phyloP scores from a whole-genome alignment of 805 yeast species.

The Barnettozyma siamensis region DNA sequence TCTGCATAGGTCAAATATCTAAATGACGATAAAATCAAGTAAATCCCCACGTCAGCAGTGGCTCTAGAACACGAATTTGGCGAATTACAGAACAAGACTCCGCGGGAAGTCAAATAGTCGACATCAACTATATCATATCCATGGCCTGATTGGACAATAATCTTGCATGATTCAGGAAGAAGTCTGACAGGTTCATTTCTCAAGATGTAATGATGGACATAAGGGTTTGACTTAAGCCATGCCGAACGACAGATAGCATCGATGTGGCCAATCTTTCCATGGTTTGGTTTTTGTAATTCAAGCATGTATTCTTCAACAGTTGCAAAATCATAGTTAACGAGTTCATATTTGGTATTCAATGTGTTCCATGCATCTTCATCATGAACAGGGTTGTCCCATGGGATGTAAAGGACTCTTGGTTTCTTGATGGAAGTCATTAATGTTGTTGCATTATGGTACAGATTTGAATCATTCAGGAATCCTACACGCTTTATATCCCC shows the following conservation, averaged over 20 bases:
- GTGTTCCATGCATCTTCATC: constrained; percentile 33
- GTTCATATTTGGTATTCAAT: constrained; percentile 31
- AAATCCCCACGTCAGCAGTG: constrained; percentile 35
- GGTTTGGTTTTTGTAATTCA: constrained; percentile 30
- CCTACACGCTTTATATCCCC: no score
- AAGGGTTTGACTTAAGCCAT: constrained; percentile 36
- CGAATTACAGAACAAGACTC: constrained; percentile 33
- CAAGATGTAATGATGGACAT: constrained; percentile 31
- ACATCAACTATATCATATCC: constrained; percentile 37
- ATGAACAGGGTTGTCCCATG: constrained; percentile 33
- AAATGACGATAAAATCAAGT: constrained; percentile 28
- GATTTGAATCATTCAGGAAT: no score
- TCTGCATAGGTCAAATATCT: constrained; percentile 34
- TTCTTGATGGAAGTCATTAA: constrained; percentile 15
- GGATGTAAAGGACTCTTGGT: constrained; percentile 34
- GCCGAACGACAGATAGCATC: constrained; percentile 34
- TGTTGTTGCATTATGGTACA: no score
- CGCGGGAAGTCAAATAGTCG: constrained; percentile 28
- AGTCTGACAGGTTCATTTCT: constrained; percentile 29
- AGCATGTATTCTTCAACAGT: constrained; percentile 31
- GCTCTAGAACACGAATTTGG: constrained; percentile 35
- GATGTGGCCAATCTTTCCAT: constrained; percentile 31
- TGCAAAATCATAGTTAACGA: constrained; percentile 28
- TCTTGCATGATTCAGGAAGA: constrained; percentile 30
- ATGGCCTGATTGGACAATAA: constrained; percentile 35